Evolutionary conservation across 345 rosid species (phyloP).

Genomic region (Gossypium arboreum): DNA sequence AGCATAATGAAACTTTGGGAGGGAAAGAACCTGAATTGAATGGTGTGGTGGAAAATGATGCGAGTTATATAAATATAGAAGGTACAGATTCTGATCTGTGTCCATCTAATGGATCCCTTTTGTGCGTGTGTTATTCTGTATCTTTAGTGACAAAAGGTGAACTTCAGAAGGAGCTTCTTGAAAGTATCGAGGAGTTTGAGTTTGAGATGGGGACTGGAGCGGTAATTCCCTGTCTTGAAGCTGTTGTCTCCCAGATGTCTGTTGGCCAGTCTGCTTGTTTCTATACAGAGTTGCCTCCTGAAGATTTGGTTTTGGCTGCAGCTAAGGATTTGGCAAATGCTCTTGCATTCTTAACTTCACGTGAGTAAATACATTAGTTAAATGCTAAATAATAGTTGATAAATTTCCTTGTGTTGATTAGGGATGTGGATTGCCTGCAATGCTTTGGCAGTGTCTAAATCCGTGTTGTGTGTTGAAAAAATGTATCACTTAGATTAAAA

Average conservation of each 20-base stretch:
- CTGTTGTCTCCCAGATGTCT: constrained; percentile 67
- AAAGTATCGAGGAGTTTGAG: constrained; percentile 75
- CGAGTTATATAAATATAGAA: constrained; percentile 32
- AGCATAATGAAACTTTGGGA: constrained; percentile 20
- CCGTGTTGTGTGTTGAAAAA: neutral
- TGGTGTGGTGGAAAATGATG: constrained; percentile 23
- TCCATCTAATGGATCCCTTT: constrained; percentile 56
- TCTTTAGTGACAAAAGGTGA: constrained; percentile 42
- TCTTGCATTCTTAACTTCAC: constrained; percentile 40
- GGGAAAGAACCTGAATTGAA: constrained; percentile 27
- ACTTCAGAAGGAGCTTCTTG: constrained; percentile 59
- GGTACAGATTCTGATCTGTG: constrained; percentile 63
- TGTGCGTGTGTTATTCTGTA: constrained; percentile 58
- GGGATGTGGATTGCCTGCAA: neutral
- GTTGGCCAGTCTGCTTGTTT: constrained; percentile 74
- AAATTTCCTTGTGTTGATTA: constrained; percentile 11
- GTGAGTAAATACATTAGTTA: constrained; percentile 37
- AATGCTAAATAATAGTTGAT: constrained; percentile 18
- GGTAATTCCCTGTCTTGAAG: constrained; percentile 52
- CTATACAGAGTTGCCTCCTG: constrained; percentile 32
- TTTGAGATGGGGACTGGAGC: constrained; percentile 90
- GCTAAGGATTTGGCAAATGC: constrained; percentile 44
- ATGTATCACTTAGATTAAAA: neutral
- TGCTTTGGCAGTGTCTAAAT: neutral
- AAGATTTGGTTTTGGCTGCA: constrained; percentile 62